Percentiles rank a stretch among this genome's conserved stretches.
Evolutionary conservation across 2,329 filamentous ascomycete species (phyloP).

Genomic region (Aureobasidium melanogenum): DNA sequence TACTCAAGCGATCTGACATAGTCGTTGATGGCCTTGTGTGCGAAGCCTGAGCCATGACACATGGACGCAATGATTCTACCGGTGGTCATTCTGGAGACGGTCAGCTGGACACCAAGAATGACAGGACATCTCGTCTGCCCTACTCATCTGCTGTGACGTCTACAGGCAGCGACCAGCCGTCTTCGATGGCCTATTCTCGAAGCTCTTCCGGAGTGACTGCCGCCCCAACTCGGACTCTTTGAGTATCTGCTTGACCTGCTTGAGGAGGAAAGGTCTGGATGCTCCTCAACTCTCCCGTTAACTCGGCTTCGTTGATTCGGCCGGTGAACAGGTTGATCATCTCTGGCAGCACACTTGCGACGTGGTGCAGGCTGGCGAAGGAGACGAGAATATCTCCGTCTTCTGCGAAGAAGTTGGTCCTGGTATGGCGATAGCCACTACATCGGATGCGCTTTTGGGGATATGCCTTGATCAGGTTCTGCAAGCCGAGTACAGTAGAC

Average conservation of each 20-base stretch:
- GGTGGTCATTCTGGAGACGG: slow-evolving; percentile 29
- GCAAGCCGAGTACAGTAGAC: slow-evolving; percentile 32
- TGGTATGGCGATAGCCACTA: slow-evolving; percentile 37
- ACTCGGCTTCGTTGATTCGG: background rate
- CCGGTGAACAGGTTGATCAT: background rate
- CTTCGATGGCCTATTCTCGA: slow-evolving; percentile 36
- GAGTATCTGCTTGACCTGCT: background rate
- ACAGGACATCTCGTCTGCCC: background rate
- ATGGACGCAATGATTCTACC: background rate
- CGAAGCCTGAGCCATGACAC: slow-evolving; percentile 40
- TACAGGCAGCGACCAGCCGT: slow-evolving; percentile 35
- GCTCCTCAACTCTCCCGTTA: background rate
- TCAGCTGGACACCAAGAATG: background rate
- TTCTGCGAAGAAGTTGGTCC: slow-evolving; percentile 34
- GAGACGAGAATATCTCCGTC: slow-evolving; percentile 36
- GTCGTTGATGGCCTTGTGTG: slow-evolving; percentile 37
- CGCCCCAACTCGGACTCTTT: slow-evolving; percentile 34
- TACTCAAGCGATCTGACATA: slow-evolving; percentile 41
- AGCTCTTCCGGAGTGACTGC: slow-evolving; percentile 40
- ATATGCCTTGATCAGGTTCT: slow-evolving; percentile 29
- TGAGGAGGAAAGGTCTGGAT: slow-evolving; percentile 1
- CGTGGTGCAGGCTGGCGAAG: slow-evolving; percentile 31
- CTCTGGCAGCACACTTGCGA: slow-evolving; percentile 18
- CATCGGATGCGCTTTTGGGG: slow-evolving; percentile 31
- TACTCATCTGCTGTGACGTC: slow-evolving; percentile 40